A percentile compares a stretch with the other conserved stretches of the same genome.
Evolutionary conservation across 1,139 yeast species (phyloP).

Genomic region (Candida mesenterica): DNA sequence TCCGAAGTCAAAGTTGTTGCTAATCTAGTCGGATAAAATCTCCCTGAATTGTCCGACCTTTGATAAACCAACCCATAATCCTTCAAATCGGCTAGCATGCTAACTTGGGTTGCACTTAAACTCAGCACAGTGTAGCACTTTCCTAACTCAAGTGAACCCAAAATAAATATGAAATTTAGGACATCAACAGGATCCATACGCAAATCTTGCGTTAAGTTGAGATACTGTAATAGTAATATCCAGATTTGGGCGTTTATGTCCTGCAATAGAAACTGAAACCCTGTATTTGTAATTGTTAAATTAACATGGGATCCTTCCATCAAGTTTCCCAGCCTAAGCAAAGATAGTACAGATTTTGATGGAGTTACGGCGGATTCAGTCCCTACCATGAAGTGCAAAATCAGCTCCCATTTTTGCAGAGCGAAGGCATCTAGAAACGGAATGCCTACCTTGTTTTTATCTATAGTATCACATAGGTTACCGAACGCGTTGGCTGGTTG

Average conservation of each 20-base stretch:
- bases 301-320: constrained; percentile 63
- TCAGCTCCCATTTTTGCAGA: constrained; percentile 87
- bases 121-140: constrained; percentile 74
- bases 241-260: constrained; percentile 94
- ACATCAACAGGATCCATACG: constrained; percentile 97
- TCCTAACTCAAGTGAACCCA: constrained; percentile 91
- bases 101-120: constrained; percentile 75
- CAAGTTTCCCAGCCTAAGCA: constrained; percentile 72
- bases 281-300: constrained; percentile 79
- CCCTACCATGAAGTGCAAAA: constrained; percentile 96
- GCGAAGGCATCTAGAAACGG: constrained; percentile 78
- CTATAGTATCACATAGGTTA: constrained; percentile 30
- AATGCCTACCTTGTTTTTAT: constrained; percentile 52
- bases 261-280: constrained; percentile 90
- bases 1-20: constrained; percentile 93
- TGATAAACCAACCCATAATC: constrained; percentile 93
- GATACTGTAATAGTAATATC: constrained; percentile 84
- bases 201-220: constrained; percentile 77
- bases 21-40: constrained; percentile 87
- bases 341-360: constrained; percentile 62
- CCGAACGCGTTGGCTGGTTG: constrained; percentile 49
- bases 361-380: constrained; percentile 69
- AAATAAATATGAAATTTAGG: constrained; percentile 84
- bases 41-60: constrained; percentile 53
- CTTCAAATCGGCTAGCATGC: constrained; percentile 83